Percentiles rank a stretch among this genome's conserved stretches.
phyloP scores from a whole-genome alignment of 2,329 filamentous ascomycete genomes.

The Alternaria incomplexa region DNA sequence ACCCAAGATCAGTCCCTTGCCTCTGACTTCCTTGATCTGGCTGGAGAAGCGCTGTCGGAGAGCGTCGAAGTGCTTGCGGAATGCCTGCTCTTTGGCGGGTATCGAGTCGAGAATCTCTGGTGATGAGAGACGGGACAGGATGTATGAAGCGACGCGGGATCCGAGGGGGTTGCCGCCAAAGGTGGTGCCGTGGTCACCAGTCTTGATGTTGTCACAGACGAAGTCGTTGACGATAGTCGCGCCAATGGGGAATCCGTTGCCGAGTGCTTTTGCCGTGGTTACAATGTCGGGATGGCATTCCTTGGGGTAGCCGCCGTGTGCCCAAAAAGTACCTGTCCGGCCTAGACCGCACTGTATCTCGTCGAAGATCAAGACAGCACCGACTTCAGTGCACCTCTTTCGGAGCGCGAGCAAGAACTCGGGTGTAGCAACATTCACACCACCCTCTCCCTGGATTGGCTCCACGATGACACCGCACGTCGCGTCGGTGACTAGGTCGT shows the following conservation, averaged over 20 bases:
- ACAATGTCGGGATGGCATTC: constrained; percentile 92
- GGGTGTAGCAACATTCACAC: constrained; percentile 80
- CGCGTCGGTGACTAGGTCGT: constrained; percentile 76
- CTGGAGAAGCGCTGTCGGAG: constrained; percentile 69
- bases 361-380: constrained; percentile 89
- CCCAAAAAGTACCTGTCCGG: constrained; percentile 89
- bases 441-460: constrained; percentile 96
- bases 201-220: constrained; percentile 72
- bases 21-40: constrained; percentile 78
- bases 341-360: constrained; percentile 96
- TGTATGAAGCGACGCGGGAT: constrained; percentile 82
- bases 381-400: constrained; percentile 81
- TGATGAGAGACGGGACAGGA: constrained; percentile 77
- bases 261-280: constrained; percentile 93
- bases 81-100: constrained; percentile 67
- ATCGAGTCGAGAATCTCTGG: constrained; percentile 73
- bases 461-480: constrained; percentile 96
- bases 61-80: constrained; percentile 63
- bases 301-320: constrained; percentile 74
- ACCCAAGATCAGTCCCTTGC: constrained; percentile 84
- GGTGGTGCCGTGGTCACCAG: constrained; percentile 90
- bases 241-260: constrained; percentile 94
- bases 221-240: constrained; percentile 73
- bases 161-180: constrained; percentile 93
- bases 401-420: constrained; percentile 88